Conservation (phyloP, 176 grass and related monocot genomes). For the Otatea glauca region DNA sequence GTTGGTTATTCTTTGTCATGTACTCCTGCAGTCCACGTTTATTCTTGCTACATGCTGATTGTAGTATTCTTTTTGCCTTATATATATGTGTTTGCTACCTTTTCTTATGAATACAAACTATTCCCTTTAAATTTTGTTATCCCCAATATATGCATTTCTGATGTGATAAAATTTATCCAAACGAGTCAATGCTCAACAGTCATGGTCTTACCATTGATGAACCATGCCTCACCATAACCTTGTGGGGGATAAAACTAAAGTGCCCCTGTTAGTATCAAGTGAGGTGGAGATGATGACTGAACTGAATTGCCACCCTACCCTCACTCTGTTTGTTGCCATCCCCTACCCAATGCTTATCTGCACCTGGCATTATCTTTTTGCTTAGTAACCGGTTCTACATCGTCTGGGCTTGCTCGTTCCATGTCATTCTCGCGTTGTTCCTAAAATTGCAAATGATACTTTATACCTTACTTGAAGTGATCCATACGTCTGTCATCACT, state of each 20-base stretch:
- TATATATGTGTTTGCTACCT: background rate
- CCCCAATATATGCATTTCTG: background rate
- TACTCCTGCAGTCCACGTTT: background rate
- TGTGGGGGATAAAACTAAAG: background rate
- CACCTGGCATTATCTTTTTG: slow-evolving; percentile 32
- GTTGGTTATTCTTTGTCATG: background rate
- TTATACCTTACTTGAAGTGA: background rate
- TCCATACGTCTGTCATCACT: background rate
- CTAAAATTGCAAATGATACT: slow-evolving; percentile 7
- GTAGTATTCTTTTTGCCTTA: background rate
- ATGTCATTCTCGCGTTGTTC: slow-evolving; percentile 12
- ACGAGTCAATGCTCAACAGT: background rate
- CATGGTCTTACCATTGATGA: background rate
- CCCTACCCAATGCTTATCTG: slow-evolving; percentile 43
- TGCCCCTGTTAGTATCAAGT: background rate
- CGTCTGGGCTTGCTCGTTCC: background rate
- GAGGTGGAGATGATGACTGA: slow-evolving; percentile 4
- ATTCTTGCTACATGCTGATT: background rate
- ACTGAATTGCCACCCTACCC: background rate
- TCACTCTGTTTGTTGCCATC: background rate
- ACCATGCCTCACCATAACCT: background rate
- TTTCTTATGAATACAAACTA: background rate
- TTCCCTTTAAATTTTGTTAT: background rate
- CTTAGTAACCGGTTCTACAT: slow-evolving; percentile 15
- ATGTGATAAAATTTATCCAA: slow-evolving; percentile 16